phyloP scores from a whole-genome alignment of 2,329 filamentous ascomycete genomes.

The Graphiopsis chlorocephala region DNA sequence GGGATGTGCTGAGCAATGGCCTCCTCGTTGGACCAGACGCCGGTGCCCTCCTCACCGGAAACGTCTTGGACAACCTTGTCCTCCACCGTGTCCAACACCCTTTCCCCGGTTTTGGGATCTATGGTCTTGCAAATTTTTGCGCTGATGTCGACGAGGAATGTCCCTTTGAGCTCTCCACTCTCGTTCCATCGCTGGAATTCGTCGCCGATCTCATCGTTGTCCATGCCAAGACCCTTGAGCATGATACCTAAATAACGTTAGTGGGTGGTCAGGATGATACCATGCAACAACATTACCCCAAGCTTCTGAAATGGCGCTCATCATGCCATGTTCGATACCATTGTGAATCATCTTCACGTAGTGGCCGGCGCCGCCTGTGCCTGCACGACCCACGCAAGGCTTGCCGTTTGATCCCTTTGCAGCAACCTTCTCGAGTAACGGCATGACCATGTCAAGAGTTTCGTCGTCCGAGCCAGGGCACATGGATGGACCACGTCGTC shows the following conservation, averaged over 20 bases:
- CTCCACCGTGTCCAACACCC: conserved; percentile 60
- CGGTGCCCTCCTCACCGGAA: conserved; percentile 64
- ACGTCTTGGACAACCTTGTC: conserved; percentile 72
- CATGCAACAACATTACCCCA: conserved; percentile 46
- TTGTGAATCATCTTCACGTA: conserved; percentile 77
- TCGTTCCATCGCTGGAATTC: conserved; percentile 61
- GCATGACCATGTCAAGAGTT: conserved; percentile 58
- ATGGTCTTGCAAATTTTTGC: conserved; percentile 58
- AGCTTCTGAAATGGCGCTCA: conserved; percentile 62
- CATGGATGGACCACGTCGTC: conserved; percentile 62
- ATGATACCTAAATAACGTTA: conserved; percentile 43
- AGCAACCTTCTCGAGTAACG: conserved; percentile 59
- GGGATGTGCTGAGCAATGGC: conserved; percentile 61
- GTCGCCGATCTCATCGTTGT: conserved; percentile 58
- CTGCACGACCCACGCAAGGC: conserved; percentile 60
- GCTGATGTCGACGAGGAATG: conserved; percentile 63
- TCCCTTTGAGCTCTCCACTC: conserved; percentile 56
- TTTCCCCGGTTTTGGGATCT: conserved; percentile 41
- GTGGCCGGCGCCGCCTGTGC: conserved; percentile 63
- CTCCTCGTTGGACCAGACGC: conserved; percentile 64
- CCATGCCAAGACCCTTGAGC: conserved; percentile 56
- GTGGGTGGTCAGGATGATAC: neutral
- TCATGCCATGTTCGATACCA: conserved; percentile 71
- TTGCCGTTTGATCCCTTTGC: conserved; percentile 60
- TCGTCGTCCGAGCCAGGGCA: conserved; percentile 61